These are phyloP conservation scores for Globisporangium middletonii DNA, from an alignment of 352 stramenopile species.

Conservation along the genomic window DNA sequence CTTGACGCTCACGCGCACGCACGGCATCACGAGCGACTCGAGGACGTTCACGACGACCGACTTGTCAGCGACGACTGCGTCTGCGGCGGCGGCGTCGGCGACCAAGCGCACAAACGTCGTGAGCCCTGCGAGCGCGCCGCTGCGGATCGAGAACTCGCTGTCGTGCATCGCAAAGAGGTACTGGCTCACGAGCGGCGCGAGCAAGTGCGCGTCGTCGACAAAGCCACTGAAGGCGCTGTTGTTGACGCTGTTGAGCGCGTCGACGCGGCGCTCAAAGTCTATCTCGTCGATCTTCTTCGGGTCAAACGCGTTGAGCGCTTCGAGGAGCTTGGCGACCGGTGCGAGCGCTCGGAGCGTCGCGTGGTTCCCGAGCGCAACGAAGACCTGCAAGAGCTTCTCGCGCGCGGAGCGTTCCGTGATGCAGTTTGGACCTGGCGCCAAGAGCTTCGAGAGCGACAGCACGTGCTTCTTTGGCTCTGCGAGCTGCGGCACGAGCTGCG, in stretches of 20 bases:
- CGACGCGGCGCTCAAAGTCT: conserved; percentile 76
- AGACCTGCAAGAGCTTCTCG: conserved; percentile 62
- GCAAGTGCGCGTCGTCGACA: conserved; percentile 43
- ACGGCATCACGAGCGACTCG: conserved; percentile 87
- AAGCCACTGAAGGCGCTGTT: conserved; percentile 55
- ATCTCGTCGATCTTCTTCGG: conserved; percentile 76
- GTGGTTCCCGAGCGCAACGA: conserved; percentile 54
- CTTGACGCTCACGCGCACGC: conserved; percentile 76
- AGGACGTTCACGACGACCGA: conserved; percentile 65
- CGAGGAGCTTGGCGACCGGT: conserved; percentile 39
- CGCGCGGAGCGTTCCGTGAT: conserved; percentile 55
- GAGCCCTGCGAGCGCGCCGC: conserved; percentile 50
- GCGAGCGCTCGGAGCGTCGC: conserved; percentile 23
- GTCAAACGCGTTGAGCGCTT: conserved; percentile 74
- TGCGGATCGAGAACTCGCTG: conserved; percentile 78
- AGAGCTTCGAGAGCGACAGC: conserved; percentile 62
- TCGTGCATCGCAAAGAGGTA: conserved; percentile 83
- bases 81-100: conserved; percentile 21
- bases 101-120: conserved; percentile 47
- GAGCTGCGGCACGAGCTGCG: conserved; percentile 71
- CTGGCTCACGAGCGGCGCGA: conserved; percentile 76
- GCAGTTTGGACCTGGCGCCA: conserved; percentile 71
- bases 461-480: conserved; percentile 70
- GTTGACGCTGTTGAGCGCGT: conserved; percentile 69
- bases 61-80: conserved; percentile 17